Evolutionary conservation across 768 basidiomycete genomes (phyloP), one percentile per base, ranked within the genome.

Genomic region (Naganishia vaughanmartiniae): DNA sequence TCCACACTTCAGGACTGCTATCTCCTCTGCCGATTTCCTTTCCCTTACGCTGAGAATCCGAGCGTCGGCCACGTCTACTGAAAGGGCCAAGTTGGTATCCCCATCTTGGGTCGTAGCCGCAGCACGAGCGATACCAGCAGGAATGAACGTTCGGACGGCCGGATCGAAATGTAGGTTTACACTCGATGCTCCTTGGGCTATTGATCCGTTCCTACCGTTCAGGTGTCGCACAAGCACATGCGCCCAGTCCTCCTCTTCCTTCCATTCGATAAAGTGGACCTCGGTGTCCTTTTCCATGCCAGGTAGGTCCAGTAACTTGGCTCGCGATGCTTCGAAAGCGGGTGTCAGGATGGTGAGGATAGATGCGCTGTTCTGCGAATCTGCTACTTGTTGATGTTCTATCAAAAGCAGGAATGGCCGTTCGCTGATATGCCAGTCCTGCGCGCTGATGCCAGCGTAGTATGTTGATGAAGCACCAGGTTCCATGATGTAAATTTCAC

Each of bases 401-500:
- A 93, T 74, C 67, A 90, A 84, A 36, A 92, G 82, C 6, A 93
- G 81, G 17, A 93, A 84, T 0, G 91, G 91, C 2, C 92, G 85
- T 81, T 93, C 92, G 12, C 89, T 90, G 36, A 91, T 84, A 36
- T 75, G 72, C 92, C 92, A 94, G 10, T 84, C 71, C 6, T 74
- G 76, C 15, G 89, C 88, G 58, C 76, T 75, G 70, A 91, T 84
- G 74, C 91, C 91, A n/a, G 84, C 87, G 78, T 85, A 92, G 83
- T 87, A 93, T 2, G 84, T 81, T 0, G 88, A 87, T 69, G 84
- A 89, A 17, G 90, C 86, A 0, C 89, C 87, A 30, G 92, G 90
- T 77, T 93, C 91, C 7, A 89, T 86, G 39, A 93, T 85, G 78
- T 90, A 93, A 28, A 69, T 53, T 19, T 72, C 42, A 26, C 60